Conservation (phyloP, 2,329 filamentous ascomycete species). For the Bipolaris zeicola region DNA sequence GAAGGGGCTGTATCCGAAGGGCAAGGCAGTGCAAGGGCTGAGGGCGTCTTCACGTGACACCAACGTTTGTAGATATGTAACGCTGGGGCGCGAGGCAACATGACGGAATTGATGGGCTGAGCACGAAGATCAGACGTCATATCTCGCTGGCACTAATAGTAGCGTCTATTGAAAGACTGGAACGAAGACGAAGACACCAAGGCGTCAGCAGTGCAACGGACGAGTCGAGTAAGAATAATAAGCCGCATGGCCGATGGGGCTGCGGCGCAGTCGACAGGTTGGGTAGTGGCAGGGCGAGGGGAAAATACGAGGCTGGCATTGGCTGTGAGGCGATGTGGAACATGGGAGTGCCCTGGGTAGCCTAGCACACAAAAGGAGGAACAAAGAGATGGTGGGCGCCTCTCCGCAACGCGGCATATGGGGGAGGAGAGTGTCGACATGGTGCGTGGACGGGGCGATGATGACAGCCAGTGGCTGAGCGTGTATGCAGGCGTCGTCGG, state of each 20-base stretch:
- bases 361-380: neutral
- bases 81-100: too few species aligned
- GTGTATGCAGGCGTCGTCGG: neutral
- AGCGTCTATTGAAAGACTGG: neutral
- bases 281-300: slow-evolving; percentile 1
- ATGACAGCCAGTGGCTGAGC: slow-evolving; percentile 28
- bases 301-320: slow-evolving; percentile 12
- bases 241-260: neutral
- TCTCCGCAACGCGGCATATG: neutral
- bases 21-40: too few species aligned
- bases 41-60: too few species aligned
- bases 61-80: too few species aligned
- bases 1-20: too few species aligned
- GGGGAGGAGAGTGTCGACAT: neutral
- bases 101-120: neutral
- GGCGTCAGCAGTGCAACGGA: slow-evolving; percentile 3
- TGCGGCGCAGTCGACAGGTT: slow-evolving; percentile 16
- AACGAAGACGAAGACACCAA: neutral
- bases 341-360: slow-evolving; percentile 12
- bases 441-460: slow-evolving; percentile 2
- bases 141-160: neutral
- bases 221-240: slow-evolving; percentile 5
- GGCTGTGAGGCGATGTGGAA: slow-evolving; percentile 2
- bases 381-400: slow-evolving; percentile 5
- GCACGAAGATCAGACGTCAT: neutral